Conservation (phyloP, 345 rosid species). For the Eucalyptus curtisii region DNA sequence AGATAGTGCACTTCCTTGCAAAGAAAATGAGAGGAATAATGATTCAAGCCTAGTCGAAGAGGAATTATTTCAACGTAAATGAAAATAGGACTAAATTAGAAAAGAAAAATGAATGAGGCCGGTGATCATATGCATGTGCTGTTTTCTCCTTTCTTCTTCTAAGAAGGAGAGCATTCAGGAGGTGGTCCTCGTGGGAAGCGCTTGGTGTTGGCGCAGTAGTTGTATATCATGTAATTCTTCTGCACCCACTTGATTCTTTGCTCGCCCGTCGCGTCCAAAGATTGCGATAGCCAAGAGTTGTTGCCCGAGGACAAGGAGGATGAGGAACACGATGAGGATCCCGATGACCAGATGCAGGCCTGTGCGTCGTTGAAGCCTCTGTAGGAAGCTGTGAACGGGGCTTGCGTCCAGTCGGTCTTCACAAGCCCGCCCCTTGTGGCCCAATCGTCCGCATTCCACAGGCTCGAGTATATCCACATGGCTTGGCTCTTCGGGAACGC, state of each 20-base stretch:
- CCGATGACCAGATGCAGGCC: not conserved
- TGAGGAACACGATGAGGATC: not conserved
- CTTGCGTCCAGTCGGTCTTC: not conserved
- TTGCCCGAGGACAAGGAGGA: not conserved
- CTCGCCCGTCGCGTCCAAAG: not conserved
- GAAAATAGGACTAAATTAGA: not conserved
- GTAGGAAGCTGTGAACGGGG: not conserved
- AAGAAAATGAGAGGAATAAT: not conserved
- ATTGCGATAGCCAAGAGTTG: not conserved
- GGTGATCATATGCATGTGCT: not conserved
- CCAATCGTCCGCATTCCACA: not conserved
- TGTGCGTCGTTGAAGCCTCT: not conserved
- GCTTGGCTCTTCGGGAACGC: not conserved
- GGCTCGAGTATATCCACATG: not conserved
- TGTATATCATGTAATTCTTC: not conserved
- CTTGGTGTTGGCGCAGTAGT: not conserved
- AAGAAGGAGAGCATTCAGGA: not conserved
- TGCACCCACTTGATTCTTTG: not conserved
- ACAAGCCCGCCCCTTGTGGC: not conserved
- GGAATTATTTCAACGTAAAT: not conserved
- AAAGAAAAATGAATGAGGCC: not conserved
- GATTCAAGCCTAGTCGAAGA: not conserved
- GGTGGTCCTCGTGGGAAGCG: not conserved
- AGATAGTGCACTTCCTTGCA: not conserved
- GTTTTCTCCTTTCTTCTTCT: not conserved